phyloP scores from a whole-genome alignment of 495 filamentous ascomycete species.

The Darksidea phi region DNA sequence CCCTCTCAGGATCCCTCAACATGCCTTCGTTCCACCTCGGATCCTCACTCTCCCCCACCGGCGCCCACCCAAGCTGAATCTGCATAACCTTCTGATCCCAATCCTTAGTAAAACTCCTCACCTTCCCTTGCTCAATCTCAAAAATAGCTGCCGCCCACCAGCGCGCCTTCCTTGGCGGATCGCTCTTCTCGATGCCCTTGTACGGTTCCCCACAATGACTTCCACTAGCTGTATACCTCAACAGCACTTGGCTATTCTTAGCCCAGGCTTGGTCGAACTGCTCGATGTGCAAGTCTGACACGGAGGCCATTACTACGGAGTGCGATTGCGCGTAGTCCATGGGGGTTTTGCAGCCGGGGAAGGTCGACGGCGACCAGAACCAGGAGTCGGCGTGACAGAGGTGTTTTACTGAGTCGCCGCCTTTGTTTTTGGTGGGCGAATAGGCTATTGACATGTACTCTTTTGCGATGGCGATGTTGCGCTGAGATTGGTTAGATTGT shows the following conservation, averaged over 20 bases:
- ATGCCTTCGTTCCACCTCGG: not conserved
- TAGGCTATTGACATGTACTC: not conserved
- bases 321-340: slow-evolving; percentile 3
- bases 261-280: not conserved
- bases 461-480: not conserved
- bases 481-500: not conserved
- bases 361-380: not conserved
- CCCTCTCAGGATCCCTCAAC: not conserved
- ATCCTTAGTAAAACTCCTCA: not conserved
- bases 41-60: not conserved
- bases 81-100: slow-evolving; percentile 2
- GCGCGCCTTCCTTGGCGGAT: not conserved
- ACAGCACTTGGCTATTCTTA: not conserved
- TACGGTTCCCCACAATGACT: not conserved
- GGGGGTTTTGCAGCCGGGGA: not conserved
- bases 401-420: not conserved
- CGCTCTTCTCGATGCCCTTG: not conserved
- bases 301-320: not conserved
- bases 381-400: not conserved
- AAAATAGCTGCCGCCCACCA: not conserved
- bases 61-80: not conserved
- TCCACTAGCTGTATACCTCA: not conserved
- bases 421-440: not conserved
- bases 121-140: not conserved
- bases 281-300: not conserved